Conservation (phyloP, 352 stramenopile species). For the Globisporangium parvum region DNA sequence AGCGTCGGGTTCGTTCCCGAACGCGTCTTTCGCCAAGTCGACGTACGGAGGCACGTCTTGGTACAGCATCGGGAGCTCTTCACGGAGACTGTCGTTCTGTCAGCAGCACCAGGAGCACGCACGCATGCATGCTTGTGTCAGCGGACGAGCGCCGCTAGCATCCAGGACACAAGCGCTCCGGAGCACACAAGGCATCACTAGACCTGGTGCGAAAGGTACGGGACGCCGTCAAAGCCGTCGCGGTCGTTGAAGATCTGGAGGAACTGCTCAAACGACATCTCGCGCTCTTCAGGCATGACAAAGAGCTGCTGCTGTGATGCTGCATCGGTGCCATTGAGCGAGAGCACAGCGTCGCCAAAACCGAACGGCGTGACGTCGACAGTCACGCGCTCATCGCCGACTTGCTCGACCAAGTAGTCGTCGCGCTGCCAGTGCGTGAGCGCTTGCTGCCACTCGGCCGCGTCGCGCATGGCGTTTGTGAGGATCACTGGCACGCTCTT, state of each 20-base stretch:
- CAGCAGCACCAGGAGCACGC: background rate
- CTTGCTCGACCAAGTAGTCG: slow-evolving; percentile 45
- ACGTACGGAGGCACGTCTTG: slow-evolving; percentile 59
- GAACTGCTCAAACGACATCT: slow-evolving; percentile 63
- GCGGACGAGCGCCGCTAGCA: background rate
- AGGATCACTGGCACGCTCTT: slow-evolving; percentile 76
- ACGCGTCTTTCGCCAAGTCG: slow-evolving; percentile 49
- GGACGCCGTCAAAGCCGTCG: slow-evolving; percentile 59
- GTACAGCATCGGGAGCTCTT: slow-evolving; percentile 61
- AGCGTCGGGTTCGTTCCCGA: slow-evolving; percentile 76
- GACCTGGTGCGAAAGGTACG: slow-evolving; percentile 80
- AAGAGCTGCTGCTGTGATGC: slow-evolving; percentile 26
- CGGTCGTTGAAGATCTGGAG: slow-evolving; percentile 39
- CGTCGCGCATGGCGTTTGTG: slow-evolving; percentile 46
- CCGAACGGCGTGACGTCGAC: slow-evolving; percentile 81
- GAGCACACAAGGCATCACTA: background rate
- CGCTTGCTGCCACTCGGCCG: slow-evolving; percentile 43
- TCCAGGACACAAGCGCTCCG: background rate
- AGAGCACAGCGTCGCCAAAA: slow-evolving; percentile 61
- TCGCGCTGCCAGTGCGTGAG: slow-evolving; percentile 44
- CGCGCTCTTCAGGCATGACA: slow-evolving; percentile 76
- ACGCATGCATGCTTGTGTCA: too few relatives aligned
- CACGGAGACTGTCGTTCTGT: slow-evolving; percentile 72
- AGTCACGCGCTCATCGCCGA: slow-evolving; percentile 37
- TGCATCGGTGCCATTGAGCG: slow-evolving; percentile 14